Base-by-base conservation (phyloP, 2,329 filamentous ascomycete species). In the Alternaria novae-zelandiae region DNA sequence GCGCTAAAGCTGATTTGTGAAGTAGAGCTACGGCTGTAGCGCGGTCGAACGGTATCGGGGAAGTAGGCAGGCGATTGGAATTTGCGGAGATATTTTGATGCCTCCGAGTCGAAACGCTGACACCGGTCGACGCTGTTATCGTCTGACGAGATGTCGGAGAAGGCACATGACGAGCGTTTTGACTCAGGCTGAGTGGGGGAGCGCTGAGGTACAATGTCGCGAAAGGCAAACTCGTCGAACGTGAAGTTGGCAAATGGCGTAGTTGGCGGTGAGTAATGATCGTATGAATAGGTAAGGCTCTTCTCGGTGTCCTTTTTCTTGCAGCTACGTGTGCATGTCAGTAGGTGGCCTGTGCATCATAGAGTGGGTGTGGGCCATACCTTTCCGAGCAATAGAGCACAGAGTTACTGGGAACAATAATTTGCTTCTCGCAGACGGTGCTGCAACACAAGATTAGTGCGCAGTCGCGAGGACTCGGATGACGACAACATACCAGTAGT, bases 361-460 rank as follows among this genome's bases (percentile, higher is more conserved):
- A 49, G 57, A 25, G 54, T 49, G 20, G 26, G 53, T 47, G 53
- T 59, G 54, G 36, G 51, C 76, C 82, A 74, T 83, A 89, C 87
- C 85, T 85, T 82, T 89, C 87, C 55, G 87, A 89, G 80, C 88
- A 90, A 76, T 90, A 90, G 47, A 90, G 81, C 44, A 89, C 83
- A 15, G 83, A 83, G 73, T 87, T 86, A 75, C 85, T 85, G 15
- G 88, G 88, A 30, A 86, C 84, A 57, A 87, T 84, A 71, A 90
- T 90, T 79, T 90, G 88, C 76, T 85, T 88, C 77, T 90, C 88
- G 78, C 88, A 90, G 73, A 86, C 88, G 66, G 88, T 85, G 79
- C 88, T 90, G 73, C 41, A 36, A 28, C 9, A 44, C 2, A 15
- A 50, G 13, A 54, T 69, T 57, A 73, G 68, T 44, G 61, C 50